Evolutionary conservation across 306 rosid species (phyloP).

Genomic region (Argentina anserina): DNA sequence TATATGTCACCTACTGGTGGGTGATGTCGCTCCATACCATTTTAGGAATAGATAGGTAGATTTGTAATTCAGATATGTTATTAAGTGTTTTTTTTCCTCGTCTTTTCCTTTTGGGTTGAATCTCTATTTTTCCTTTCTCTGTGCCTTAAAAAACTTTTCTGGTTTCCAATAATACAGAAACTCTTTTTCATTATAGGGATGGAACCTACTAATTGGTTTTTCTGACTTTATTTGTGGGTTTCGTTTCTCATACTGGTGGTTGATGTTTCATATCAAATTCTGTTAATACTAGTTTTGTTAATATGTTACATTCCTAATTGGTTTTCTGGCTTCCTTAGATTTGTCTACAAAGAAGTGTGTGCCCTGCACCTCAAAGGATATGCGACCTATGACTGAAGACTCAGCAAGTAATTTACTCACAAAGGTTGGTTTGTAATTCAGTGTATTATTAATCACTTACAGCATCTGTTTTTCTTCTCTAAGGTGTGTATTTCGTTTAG

Average conservation of each 20-base stretch:
- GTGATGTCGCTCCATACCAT: not conserved
- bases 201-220: not conserved
- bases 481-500: conserved; percentile 33
- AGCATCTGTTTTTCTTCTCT: not conserved
- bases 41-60: not conserved
- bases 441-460: not conserved
- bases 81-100: not conserved
- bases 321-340: conserved; percentile 36
- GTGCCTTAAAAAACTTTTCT: not conserved
- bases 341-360: conserved; percentile 61
- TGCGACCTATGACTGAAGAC: conserved; percentile 67
- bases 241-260: not conserved
- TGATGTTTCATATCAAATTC: not conserved
- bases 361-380: conserved; percentile 62
- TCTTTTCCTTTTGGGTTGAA: not conserved
- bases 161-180: not conserved
- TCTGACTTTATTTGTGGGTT: not conserved
- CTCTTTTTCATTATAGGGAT: not conserved
- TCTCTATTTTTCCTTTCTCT: not conserved
- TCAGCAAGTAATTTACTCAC: conserved; percentile 51
- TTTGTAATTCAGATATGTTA: not conserved
- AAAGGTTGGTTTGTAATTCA: conserved; percentile 57
- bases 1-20: not conserved
- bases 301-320: not conserved
- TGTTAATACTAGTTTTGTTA: not conserved